Evolutionary conservation across 257 asterid species (phyloP).

Genomic region (Euphrasia confusa): DNA sequence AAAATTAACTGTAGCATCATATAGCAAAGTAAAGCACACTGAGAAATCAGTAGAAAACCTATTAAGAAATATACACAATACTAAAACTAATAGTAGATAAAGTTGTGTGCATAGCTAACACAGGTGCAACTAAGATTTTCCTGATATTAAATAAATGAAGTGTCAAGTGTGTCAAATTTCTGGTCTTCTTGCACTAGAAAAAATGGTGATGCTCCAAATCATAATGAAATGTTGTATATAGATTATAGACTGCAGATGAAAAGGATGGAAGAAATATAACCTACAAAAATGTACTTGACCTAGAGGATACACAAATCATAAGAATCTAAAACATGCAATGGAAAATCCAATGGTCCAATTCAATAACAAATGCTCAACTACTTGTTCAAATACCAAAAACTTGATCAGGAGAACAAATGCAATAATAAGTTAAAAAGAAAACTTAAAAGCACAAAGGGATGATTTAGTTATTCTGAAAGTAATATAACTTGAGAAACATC

Average conservation of each 20-base stretch:
- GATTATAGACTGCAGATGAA: not conserved
- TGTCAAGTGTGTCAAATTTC: not conserved
- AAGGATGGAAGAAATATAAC: not conserved
- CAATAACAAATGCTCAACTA: conserved; percentile 3
- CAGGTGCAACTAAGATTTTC: not conserved
- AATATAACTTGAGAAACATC: conserved; percentile 9
- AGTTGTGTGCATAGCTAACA: conserved; percentile 1
- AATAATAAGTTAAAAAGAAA: conserved; percentile 4
- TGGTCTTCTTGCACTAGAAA: not conserved
- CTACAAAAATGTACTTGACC: not conserved
- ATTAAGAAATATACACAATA: not conserved
- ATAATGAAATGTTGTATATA: not conserved
- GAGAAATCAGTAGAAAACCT: not conserved
- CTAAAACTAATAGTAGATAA: not conserved
- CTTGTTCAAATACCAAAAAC: not conserved
- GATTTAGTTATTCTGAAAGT: not conserved
- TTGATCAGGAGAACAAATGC: not conserved
- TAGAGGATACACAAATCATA: conserved; percentile 10
- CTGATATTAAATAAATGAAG: not conserved
- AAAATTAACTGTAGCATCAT: not conserved
- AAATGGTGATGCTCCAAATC: not conserved
- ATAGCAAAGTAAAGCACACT: not conserved
- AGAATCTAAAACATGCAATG: not conserved
- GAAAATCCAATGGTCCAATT: conserved; percentile 2
- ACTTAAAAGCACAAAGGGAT: not conserved